phyloP scores from a whole-genome alignment of 345 rosid genomes.

The Acer campestre region DNA sequence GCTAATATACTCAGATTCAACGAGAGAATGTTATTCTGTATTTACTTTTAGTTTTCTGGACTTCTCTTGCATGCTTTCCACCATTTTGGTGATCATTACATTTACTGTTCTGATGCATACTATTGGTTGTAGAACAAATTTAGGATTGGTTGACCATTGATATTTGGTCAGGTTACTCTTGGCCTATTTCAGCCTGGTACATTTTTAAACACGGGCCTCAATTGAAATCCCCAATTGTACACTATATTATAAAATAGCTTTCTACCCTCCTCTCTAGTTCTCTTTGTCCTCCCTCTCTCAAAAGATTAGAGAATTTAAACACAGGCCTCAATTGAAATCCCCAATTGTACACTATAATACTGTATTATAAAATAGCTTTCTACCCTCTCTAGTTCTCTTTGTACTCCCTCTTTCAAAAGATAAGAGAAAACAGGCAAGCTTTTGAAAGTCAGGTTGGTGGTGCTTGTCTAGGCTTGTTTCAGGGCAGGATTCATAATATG shows the following conservation, averaged over 20 bases:
- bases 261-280: not conserved
- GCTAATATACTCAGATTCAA: not conserved
- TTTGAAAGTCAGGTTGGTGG: not conserved
- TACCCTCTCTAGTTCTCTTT: not conserved
- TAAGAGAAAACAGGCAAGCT: not conserved
- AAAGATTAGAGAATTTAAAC: not conserved
- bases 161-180: not conserved
- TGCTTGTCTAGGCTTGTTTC: not conserved
- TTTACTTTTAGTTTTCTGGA: not conserved
- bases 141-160: not conserved
- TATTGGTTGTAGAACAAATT: conserved; percentile 4
- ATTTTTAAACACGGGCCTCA: not conserved
- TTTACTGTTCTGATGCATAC: not conserved
- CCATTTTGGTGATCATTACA: not conserved
- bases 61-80: not conserved
- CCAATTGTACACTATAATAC: not conserved
- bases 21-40: not conserved
- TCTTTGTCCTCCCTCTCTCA: not conserved
- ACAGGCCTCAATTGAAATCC: not conserved
- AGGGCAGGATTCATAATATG: not conserved
- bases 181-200: not conserved
- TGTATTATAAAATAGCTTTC: not conserved
- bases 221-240: conserved; percentile 4
- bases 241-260: not conserved
- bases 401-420: not conserved